Evolutionary conservation across 73 alveolate species (phyloP), one percentile per base, ranked within the genome.

Genomic region (Blepharisma stoltei): DNA sequence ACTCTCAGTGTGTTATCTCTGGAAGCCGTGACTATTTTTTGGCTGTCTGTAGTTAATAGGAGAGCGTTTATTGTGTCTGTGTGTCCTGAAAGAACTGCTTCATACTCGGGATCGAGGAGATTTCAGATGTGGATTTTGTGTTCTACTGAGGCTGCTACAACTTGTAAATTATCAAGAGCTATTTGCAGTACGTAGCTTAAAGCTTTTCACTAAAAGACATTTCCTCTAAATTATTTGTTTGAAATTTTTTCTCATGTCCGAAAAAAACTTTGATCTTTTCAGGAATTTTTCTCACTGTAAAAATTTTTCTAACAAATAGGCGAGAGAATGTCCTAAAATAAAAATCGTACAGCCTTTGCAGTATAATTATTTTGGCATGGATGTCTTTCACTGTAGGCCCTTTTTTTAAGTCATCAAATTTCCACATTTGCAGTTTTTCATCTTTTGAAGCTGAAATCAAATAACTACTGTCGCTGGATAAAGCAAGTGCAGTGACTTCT

Each of bases 11-110:
- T 69, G 11, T 69, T 69, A 5, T 69, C 79, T 9, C 27, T 53
- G 1, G 79, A 69, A 5, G 75, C 79, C 4, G 75, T 14, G 4
- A 44, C 41, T n/a, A 69, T 38, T n/a, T 38, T 11, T n/a, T 46
- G 14, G 27, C n/a, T 9, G 5, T 69, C 79, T 38, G 71, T 9
- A 18, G 79, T 69, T 7, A 69, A 1, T n/a, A 69, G 32, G 27
- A 69, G 71, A 4, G 55, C 11, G 27, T 69, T 69, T n/a, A 69
- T 25, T 0, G 1, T 4, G 3, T 43, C 41, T 46, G 79, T 7
- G 27, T 69, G 79, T 0, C 79, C 79, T 52, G 67, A 1, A 1
- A 52, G 67, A 1, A 20, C 23, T 1, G 18, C 23, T n/a, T n/a
- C 23, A 3, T n/a, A 20, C 23, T 52, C 32, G 5, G 6, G 3